These are phyloP conservation scores for Sporothrix schenckii DNA, from an alignment of 2,329 filamentous ascomycete genomes.

Conservation along the genomic window DNA sequence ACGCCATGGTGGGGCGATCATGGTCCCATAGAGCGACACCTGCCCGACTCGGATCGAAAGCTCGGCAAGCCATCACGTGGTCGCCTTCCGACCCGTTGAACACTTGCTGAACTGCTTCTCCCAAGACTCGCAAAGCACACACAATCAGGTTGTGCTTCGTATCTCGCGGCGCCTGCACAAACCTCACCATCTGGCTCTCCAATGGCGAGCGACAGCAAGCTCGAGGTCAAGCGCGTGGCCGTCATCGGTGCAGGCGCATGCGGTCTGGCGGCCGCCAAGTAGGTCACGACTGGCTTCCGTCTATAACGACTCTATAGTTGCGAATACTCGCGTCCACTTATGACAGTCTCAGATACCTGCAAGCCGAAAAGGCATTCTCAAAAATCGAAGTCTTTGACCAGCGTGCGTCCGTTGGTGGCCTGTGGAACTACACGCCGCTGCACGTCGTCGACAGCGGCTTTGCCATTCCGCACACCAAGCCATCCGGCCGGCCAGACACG, in stretches of 20 bases:
- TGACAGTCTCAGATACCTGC: conserved; percentile 43
- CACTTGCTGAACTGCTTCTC: neutral
- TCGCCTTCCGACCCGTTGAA: too few relatives aligned
- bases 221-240: conserved; percentile 51
- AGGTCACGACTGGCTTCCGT: conserved; percentile 39
- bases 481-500: conserved; percentile 49
- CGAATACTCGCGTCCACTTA: neutral
- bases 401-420: conserved; percentile 64
- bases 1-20: conserved; percentile 6
- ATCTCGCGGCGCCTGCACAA: neutral
- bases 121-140: neutral
- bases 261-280: conserved; percentile 67
- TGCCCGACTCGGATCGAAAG: neutral
- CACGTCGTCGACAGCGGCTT: conserved; percentile 36
- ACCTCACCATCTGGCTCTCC: neutral
- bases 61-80: neutral
- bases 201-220: neutral
- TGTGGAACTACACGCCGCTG: conserved; percentile 67
- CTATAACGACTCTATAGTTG: neutral
- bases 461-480: conserved; percentile 40
- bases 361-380: conserved; percentile 64
- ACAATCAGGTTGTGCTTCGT: neutral
- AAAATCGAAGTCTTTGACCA: conserved; percentile 72
- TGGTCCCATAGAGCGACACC: neutral
- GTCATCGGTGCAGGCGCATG: conserved; percentile 68